Conservation (phyloP, 768 basidiomycete species). For the Suillus brevipes region DNA sequence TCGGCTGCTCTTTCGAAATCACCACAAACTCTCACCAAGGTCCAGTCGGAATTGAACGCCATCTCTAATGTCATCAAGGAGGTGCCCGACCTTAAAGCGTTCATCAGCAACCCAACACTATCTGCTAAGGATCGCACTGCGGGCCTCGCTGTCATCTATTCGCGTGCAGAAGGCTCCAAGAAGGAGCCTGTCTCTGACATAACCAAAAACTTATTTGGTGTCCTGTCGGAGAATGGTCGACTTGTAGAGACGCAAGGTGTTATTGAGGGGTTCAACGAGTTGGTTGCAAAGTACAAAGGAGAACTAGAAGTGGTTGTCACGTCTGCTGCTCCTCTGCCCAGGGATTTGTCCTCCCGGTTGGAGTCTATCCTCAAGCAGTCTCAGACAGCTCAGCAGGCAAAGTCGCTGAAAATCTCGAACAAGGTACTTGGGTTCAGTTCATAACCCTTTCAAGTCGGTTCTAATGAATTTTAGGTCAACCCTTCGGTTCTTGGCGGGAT, state of each 20-base stretch:
- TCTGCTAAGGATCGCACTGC: conserved; percentile 72
- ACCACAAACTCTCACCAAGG: conserved; percentile 76
- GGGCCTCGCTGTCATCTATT: conserved; percentile 67
- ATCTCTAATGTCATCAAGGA: conserved; percentile 71
- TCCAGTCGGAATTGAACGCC: conserved; percentile 78
- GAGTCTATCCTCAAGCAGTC: conserved; percentile 87
- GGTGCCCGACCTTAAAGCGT: conserved; percentile 62
- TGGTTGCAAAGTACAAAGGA: conserved; percentile 87
- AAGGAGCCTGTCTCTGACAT: conserved; percentile 80
- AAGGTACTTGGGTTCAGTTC: conserved; percentile 56
- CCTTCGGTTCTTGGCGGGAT: conserved; percentile 89
- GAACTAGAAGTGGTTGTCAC: conserved; percentile 93
- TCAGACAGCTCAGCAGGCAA: conserved; percentile 82
- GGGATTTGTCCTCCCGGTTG: conserved; percentile 71
- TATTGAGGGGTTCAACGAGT: conserved; percentile 88
- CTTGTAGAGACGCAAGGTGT: conserved; percentile 82
- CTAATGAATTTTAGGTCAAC: conserved; percentile 66
- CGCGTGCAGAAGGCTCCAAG: conserved; percentile 66
- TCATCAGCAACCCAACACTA: conserved; percentile 90
- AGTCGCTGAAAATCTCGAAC: conserved; percentile 86
- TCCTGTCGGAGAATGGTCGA: conserved; percentile 65
- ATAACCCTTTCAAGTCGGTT: neutral
- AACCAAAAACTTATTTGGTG: conserved; percentile 87
- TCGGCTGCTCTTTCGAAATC: conserved; percentile 83
- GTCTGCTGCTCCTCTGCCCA: conserved; percentile 78